Base-by-base conservation (phyloP, 345 rosid genomes). In the Sonneratia alba region DNA sequence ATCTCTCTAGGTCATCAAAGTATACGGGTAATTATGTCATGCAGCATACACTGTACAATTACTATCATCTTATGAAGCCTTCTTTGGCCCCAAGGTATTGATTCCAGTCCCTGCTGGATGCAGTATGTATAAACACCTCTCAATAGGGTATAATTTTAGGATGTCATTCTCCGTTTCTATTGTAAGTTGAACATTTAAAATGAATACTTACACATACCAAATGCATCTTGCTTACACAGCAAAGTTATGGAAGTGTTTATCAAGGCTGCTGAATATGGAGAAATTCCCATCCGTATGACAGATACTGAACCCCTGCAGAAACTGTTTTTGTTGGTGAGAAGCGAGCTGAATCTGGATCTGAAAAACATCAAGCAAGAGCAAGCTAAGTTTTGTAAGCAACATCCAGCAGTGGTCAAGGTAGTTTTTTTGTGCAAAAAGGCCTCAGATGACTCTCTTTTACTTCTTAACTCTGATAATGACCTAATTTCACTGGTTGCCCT, bases 361-460 rank as follows among this genome's bases (percentile, higher is more conserved):
- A 92, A 92, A 86, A 95, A 90, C 82, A 88, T 92, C 73, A 95
- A 95, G 90, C 98, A 95, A 92, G 99, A 95, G 83, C 99, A 95
- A 82, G 98, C 98, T 72, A 95, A 92, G 83, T 95, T 92, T 81
- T 95, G 92, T 98, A 95, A 92, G 86, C 97, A 92, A 83, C 96
- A 95, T 81, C 99, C 99, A 34, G 92, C 99, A 18, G 56, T 95
- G 71, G 99, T 90, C 72, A 95, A 95, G 97, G 98, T 95, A 80
- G 57, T 71, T 68, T 69, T 2, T 76, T 42, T 42, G 15, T 47
- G 67, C 59, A 61, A 67, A 67, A 49, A 75, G 42, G 59, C 56
- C 34, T 70, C 68, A 48, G 18, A 57, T 42, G 72, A 55, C 65
- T 43, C 16, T 67, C 59, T 68, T 14, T 18, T 12, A 19, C 27